Evolutionary conservation across 2,329 filamentous ascomycete genomes (phyloP), one percentile per base, ranked within the genome.

Genomic region (Westerdykella aurantiaca): DNA sequence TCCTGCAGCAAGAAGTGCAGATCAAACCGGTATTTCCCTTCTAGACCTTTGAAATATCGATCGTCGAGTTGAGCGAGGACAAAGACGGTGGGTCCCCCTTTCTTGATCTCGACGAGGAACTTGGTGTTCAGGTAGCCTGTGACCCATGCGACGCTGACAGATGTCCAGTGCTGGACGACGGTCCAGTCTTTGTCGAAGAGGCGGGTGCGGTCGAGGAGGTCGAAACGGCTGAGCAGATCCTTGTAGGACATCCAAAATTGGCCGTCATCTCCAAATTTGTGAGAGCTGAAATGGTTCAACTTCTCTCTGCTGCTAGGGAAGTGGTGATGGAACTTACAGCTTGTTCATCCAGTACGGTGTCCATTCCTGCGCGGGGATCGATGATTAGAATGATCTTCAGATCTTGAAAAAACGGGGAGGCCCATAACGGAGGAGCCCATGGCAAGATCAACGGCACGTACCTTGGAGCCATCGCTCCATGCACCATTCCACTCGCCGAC

Each of bases 401-500:
- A 9, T 2, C 25, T 29, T 29, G 23, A 5, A 5, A 25, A 25
- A 10, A 25, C 23, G 23, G 10, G 23, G 10, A 10, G 23, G 10
- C 23, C 5, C 5, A 25, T 5, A 10, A 25, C 5, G 23, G 5
- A 13, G 33, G 33, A 13, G 13, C 6, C n/a, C n/a, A 35, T 35
- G 13, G 7, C n/a, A 13, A 14, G 7, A 3, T 10, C n/a, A 35
- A 18, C 7, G 3, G n/a, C 7, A 35, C 33, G 33, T 14, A 35
- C 33, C 33, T 85, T 84, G 12, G 83, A 88, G 1, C 88, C 88
- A 56, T 93, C 88, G 21, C 78, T 81, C 86, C 86, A 93, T 1
- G 85, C 74, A 0, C 88, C 87, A 34, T 79, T 85, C 86, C 87
- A 91, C 65, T 90, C 87, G 11, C 63, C 62, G 43, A 59, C 55